phyloP scores from a whole-genome alignment of 2,329 filamentous ascomycete genomes.

The Phaeosphaeria sp. region DNA sequence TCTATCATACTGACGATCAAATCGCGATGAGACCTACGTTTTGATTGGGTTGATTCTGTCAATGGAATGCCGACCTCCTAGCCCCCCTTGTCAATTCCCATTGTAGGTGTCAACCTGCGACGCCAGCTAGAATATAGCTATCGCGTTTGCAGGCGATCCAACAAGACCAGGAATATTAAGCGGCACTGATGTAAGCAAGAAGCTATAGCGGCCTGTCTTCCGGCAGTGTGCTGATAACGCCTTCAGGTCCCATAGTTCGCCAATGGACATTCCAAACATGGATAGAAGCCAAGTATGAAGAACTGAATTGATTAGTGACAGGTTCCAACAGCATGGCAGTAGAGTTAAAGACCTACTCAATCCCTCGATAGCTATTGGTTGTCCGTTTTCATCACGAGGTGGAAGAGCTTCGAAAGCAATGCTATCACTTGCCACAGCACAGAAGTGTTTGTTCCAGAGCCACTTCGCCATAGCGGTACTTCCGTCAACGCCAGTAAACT shows the following conservation, averaged over 20 bases:
- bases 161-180: constrained; percentile 52
- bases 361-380: constrained; percentile 2
- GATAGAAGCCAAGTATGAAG: constrained; percentile 32
- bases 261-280: constrained; percentile 36
- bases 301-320: constrained; percentile 3
- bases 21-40: too few species aligned
- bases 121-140: constrained; percentile 17
- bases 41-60: too few species aligned
- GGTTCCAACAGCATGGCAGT: not conserved
- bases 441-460: constrained; percentile 69
- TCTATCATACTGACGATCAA: too few species aligned
- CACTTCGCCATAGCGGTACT: constrained; percentile 60
- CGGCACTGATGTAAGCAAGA: constrained; percentile 63
- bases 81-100: too few species aligned
- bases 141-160: constrained; percentile 19
- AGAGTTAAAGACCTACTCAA: constrained; percentile 3
- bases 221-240: constrained; percentile 35
- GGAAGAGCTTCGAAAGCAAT: constrained; percentile 65
- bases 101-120: not conserved
- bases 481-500: constrained; percentile 17
- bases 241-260: constrained; percentile 45
- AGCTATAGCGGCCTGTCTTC: constrained; percentile 31
- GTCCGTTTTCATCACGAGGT: constrained; percentile 15
- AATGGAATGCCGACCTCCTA: too few species aligned
- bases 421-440: constrained; percentile 68